Percentiles rank a stretch among this genome's conserved stretches.
These are phyloP conservation scores for Fusarium burgessii DNA, from an alignment of 2,329 filamentous ascomycete genomes.

Conservation along the genomic window DNA sequence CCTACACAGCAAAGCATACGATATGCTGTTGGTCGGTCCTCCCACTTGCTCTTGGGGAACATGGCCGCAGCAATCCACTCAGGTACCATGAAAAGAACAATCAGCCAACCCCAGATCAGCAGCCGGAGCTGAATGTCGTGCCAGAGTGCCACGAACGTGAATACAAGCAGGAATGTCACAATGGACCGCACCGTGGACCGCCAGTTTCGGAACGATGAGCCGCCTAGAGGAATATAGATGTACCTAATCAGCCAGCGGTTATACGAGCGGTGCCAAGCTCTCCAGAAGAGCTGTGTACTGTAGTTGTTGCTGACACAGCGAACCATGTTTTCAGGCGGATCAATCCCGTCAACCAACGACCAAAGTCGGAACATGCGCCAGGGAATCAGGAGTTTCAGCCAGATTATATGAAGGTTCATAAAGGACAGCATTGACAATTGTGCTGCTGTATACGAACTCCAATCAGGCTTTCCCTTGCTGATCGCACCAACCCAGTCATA, in stretches of 20 bases:
- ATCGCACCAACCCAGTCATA: constrained; percentile 96
- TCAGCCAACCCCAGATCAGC: constrained; percentile 96
- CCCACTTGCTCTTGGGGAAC: constrained; percentile 81
- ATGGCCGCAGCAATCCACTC: constrained; percentile 79
- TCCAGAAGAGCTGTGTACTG: constrained; percentile 92
- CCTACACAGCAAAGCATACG: constrained; percentile 84
- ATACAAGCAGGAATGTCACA: constrained; percentile 83
- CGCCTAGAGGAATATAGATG: constrained; percentile 91
- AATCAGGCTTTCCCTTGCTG: constrained; percentile 81
- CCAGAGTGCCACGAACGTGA: constrained; percentile 98
- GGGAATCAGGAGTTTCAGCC: constrained; percentile 95
- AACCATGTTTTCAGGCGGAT: constrained; percentile 98
- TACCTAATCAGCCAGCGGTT: constrained; percentile 96
- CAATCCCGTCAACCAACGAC: constrained; percentile 89
- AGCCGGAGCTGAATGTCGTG: constrained; percentile 94
- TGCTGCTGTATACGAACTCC: constrained; percentile 85
- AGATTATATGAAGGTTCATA: constrained; percentile 97
- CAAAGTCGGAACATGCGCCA: constrained; percentile 99
- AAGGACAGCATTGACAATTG: constrained; percentile 92
- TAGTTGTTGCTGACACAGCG: constrained; percentile 97
- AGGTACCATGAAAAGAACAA: constrained; percentile 92
- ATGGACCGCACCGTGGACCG: constrained; percentile 68
- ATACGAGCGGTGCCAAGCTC: constrained; percentile 93
- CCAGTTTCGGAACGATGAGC: constrained; percentile 64
- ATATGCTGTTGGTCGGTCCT: constrained; percentile 76